Evolutionary conservation across 1,139 yeast species (phyloP).

Genomic region (Casaregolazyma suthepensis): DNA sequence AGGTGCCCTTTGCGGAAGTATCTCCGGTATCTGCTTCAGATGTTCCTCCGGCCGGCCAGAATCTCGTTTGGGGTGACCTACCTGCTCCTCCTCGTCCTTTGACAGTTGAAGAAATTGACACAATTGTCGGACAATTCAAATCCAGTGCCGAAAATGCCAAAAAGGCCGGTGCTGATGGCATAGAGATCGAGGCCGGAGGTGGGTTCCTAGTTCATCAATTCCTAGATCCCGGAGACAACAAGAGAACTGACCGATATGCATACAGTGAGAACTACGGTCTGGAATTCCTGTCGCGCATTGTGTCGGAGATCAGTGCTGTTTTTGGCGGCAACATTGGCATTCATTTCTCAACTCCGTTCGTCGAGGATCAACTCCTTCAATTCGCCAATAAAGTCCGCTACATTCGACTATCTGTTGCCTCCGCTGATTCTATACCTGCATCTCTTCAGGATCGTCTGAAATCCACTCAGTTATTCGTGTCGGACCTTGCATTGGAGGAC

Average conservation of each 20-base stretch:
- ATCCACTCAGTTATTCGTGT: background rate
- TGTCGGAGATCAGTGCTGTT: slow-evolving; percentile 45
- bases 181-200: slow-evolving; percentile 66
- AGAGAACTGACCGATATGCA: slow-evolving; percentile 62
- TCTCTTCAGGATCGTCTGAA: background rate
- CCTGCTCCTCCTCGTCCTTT: slow-evolving; percentile 6
- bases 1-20: background rate
- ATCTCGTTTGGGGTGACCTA: background rate
- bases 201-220: slow-evolving; percentile 51
- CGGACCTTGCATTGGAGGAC: background rate
- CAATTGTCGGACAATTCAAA: slow-evolving; percentile 2
- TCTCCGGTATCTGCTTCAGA: slow-evolving; percentile 5
- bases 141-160: slow-evolving; percentile 39
- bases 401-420: background rate
- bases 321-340: slow-evolving; percentile 52
- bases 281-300: slow-evolving; percentile 47
- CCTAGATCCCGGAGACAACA: slow-evolving; percentile 44
- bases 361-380: background rate
- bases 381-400: background rate
- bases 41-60: slow-evolving; percentile 6
- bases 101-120: slow-evolving; percentile 6
- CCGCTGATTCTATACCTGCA: background rate
- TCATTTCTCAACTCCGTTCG: slow-evolving; percentile 34
- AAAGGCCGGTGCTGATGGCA: slow-evolving; percentile 59
- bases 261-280: slow-evolving; percentile 60